Evolutionary conservation across 345 rosid genomes (phyloP).

Genomic region (Acer yangbiense): DNA sequence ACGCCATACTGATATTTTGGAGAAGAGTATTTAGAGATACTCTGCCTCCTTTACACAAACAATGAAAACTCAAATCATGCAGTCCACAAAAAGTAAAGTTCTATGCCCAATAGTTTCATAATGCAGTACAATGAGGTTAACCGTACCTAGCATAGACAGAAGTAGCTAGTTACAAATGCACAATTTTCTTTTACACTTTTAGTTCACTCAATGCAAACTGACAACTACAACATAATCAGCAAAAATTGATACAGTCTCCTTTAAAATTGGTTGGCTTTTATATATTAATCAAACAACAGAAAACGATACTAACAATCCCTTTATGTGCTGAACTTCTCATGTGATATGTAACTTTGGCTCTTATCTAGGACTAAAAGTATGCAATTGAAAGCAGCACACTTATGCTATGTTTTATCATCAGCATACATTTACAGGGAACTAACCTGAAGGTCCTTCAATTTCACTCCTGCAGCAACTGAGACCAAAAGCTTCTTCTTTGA

Average conservation of each 20-base stretch:
- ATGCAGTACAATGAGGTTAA: background rate
- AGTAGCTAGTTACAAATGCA: background rate
- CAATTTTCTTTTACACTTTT: background rate
- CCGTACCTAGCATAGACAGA: background rate
- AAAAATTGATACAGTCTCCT: background rate
- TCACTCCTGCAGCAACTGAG: constrained; percentile 87
- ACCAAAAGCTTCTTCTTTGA: constrained; percentile 77
- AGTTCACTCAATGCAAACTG: background rate
- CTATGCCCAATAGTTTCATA: background rate
- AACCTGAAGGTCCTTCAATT: constrained; percentile 85
- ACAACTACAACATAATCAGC: background rate
- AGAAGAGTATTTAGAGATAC: background rate
- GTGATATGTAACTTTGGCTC: background rate
- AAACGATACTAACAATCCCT: background rate
- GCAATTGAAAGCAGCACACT: background rate
- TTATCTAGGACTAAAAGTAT: background rate
- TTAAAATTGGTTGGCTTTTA: too few species aligned
- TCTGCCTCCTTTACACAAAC: too few species aligned
- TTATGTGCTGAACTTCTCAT: background rate
- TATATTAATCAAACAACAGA: background rate
- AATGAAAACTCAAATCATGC: background rate
- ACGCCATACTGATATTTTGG: background rate
- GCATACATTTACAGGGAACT: constrained; percentile 10
- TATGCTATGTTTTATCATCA: background rate
- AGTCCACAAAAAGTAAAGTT: background rate